Conservation (phyloP, 2,329 filamentous ascomycete species). For the Ophiostoma fasciatum region DNA sequence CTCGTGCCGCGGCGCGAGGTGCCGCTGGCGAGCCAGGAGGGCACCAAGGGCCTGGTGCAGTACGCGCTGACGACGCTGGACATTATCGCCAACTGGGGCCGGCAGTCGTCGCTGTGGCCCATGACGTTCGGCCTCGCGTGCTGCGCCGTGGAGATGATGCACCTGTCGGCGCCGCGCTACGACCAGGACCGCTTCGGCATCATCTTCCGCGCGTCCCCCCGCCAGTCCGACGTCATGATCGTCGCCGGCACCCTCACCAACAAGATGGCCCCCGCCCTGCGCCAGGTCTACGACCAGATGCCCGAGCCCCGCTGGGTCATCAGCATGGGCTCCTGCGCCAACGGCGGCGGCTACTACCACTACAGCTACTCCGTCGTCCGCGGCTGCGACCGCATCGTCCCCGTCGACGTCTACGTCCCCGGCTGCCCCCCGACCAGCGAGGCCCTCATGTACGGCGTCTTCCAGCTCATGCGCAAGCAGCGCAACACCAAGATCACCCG, state of each 20-base stretch:
- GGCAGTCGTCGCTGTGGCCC: constrained; percentile 75
- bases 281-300: constrained; percentile 94
- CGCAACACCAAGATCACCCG: constrained; percentile 30
- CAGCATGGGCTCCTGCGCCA: constrained; percentile 57
- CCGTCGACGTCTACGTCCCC: constrained; percentile 54
- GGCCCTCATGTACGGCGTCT: constrained; percentile 40
- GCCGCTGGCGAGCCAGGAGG: constrained; percentile 61
- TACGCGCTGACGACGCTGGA: constrained; percentile 77
- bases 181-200: constrained; percentile 80
- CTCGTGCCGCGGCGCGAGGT: constrained; percentile 48
- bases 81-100: constrained; percentile 68
- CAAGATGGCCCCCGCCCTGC: constrained; percentile 86
- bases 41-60: constrained; percentile 67
- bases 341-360: constrained; percentile 60
- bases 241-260: constrained; percentile 86
- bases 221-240: constrained; percentile 87
- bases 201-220: constrained; percentile 77
- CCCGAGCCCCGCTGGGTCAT: constrained; percentile 75
- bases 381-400: constrained; percentile 50
- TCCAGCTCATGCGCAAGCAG: constrained; percentile 58
- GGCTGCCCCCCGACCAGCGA: constrained; percentile 40
- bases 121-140: constrained; percentile 82
- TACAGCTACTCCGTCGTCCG: constrained; percentile 54
- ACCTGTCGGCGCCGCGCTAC: constrained; percentile 74
- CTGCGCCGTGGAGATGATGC: constrained; percentile 90